These are phyloP conservation scores for Teratosphaeriaceae sp. DNA, from an alignment of 2,329 filamentous ascomycete species.

Conservation along the genomic window DNA sequence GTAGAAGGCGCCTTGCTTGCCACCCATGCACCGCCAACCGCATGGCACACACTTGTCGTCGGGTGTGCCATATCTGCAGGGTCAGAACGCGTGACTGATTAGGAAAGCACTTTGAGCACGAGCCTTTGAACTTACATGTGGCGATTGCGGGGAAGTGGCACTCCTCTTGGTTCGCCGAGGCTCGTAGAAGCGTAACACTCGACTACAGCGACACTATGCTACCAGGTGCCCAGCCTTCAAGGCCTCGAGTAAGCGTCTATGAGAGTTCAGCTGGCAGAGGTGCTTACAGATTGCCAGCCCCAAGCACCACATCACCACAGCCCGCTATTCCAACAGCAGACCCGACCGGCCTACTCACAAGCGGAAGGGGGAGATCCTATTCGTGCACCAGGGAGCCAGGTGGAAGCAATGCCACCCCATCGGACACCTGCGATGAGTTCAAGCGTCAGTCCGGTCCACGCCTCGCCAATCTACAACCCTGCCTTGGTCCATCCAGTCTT, in stretches of 20 bases:
- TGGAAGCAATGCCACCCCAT: conserved; percentile 43
- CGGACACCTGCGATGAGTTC: conserved; percentile 1
- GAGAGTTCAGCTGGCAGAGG: neutral
- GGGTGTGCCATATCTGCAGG: neutral
- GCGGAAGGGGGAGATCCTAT: conserved; percentile 22
- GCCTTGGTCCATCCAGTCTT: conserved; percentile 67
- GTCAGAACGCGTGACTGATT: neutral
- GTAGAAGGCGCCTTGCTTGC: neutral
- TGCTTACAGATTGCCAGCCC: conserved; percentile 4
- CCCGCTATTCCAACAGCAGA: conserved; percentile 25
- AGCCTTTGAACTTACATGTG: neutral
- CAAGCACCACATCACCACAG: conserved; percentile 9
- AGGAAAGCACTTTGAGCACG: neutral
- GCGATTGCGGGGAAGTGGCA: conserved; percentile 1
- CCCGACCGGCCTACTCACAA: conserved; percentile 22
- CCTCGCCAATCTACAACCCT: conserved; percentile 41
- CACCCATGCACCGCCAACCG: conserved; percentile 3
- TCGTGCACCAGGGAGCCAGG: conserved; percentile 34
- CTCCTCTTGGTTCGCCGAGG: neutral
- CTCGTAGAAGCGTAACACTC: too few species aligned
- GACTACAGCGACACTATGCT: conserved; percentile 32
- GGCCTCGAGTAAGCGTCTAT: conserved; percentile 30
- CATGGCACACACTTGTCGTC: conserved; percentile 1
- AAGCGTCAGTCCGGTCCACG: conserved; percentile 4
- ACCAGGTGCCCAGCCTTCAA: conserved; percentile 32